These are phyloP conservation scores for Cyclotella cryptica DNA, from an alignment of 108 stramenopile genomes.

Conservation along the genomic window DNA sequence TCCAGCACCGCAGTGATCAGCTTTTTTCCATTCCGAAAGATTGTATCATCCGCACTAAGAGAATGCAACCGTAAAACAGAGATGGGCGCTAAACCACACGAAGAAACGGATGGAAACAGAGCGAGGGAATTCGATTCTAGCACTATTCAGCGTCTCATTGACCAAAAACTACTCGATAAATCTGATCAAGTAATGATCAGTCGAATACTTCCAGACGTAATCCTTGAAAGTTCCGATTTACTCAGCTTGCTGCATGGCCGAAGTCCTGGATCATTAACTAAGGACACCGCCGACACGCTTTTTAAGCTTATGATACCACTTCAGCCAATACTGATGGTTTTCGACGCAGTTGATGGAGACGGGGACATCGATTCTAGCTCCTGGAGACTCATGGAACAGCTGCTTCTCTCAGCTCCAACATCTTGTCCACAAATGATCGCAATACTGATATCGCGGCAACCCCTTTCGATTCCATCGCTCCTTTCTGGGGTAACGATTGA, in stretches of 20 bases:
- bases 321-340: conserved; percentile 43
- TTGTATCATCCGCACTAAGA: conserved; percentile 32
- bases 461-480: conserved; percentile 14
- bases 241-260: conserved; percentile 41
- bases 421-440: conserved; percentile 45
- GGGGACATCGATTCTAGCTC: conserved; percentile 48
- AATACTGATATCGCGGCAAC: conserved; percentile 29
- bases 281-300: conserved; percentile 36
- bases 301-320: conserved; percentile 51
- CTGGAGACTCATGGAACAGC: conserved; percentile 40
- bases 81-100: neutral
- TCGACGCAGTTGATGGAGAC: conserved; percentile 41
- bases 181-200: conserved; percentile 52
- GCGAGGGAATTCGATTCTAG: conserved; percentile 8
- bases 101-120: neutral
- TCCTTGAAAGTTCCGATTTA: conserved; percentile 23
- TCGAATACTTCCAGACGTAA: conserved; percentile 39
- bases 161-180: conserved; percentile 39
- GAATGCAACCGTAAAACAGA: conserved; percentile 30
- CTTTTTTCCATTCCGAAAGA: conserved; percentile 41
- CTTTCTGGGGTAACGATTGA: conserved; percentile 16
- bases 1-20: conserved; percentile 23
- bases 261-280: conserved; percentile 26
- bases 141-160: conserved; percentile 29
- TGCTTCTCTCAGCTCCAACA: conserved; percentile 24